A percentile compares a stretch with the other conserved stretches of the same genome.
These are phyloP conservation scores for Entelexis paramagnoliae DNA, from an alignment of 1,139 yeast genomes.

Conservation along the genomic window DNA sequence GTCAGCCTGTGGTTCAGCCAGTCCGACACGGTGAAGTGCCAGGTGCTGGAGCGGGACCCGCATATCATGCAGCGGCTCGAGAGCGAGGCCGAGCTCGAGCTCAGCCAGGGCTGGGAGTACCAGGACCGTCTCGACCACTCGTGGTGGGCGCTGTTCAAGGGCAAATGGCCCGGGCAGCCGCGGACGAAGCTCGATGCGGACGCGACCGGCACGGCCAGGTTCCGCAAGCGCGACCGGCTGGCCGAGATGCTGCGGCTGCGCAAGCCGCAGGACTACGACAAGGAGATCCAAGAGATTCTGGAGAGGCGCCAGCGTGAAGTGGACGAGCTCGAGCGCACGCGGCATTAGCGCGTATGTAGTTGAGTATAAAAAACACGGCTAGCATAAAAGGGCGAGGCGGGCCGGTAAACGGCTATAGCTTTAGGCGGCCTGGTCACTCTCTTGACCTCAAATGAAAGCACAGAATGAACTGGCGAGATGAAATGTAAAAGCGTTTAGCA, in stretches of 20 bases:
- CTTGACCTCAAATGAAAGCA: too few relatives aligned
- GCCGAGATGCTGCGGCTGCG: conserved; percentile 22
- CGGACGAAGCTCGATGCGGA: conserved; percentile 1
- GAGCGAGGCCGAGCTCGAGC: conserved; percentile 56
- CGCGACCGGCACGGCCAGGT: conserved; percentile 7
- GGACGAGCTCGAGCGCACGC: not conserved
- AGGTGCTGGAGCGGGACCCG: conserved; percentile 60
- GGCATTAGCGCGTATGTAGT: not conserved
- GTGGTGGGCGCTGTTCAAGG: conserved; percentile 22
- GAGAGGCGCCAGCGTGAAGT: conserved; percentile 30
- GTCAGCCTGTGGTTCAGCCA: conserved; percentile 50
- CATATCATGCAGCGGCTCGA: conserved; percentile 63
- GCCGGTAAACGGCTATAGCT: too few relatives aligned
- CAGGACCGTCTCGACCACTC: conserved; percentile 22
- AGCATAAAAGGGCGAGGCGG: too few relatives aligned
- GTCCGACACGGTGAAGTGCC: conserved; percentile 69
- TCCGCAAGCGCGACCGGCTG: conserved; percentile 19
- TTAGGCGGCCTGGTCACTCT: too few relatives aligned
- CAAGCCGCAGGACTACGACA: conserved; percentile 29
- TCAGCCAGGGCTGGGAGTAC: conserved; percentile 68
- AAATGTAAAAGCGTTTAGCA: too few relatives aligned
- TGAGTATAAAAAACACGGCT: too few relatives aligned
- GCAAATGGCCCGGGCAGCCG: conserved; percentile 23
- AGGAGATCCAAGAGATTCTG: conserved; percentile 34
- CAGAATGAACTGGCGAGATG: too few relatives aligned